Conservation (phyloP, 2,329 filamentous ascomycete species). For the Clonostachys sp. region DNA sequence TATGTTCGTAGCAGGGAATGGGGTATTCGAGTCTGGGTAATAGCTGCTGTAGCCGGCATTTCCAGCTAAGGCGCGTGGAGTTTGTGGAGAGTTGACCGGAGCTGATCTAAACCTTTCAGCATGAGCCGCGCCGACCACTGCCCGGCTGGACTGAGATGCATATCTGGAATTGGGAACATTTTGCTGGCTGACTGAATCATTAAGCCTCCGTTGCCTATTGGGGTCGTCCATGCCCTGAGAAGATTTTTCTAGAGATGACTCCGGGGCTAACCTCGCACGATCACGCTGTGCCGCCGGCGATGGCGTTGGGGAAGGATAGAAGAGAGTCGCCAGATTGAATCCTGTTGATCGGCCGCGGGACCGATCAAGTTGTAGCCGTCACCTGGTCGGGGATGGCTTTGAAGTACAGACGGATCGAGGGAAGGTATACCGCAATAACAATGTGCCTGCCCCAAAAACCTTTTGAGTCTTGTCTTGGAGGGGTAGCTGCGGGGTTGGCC, state of each 20-base stretch:
- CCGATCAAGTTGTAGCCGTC: slow-evolving; percentile 4
- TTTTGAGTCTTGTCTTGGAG: too few species aligned
- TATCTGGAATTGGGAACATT: slow-evolving; percentile 39
- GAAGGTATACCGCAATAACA: background rate
- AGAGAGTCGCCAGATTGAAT: slow-evolving; percentile 57
- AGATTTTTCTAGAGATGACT: slow-evolving; percentile 40
- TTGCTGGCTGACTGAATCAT: slow-evolving; percentile 65
- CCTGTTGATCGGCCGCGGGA: slow-evolving; percentile 22
- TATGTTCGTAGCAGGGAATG: slow-evolving; percentile 53
- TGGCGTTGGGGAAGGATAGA: slow-evolving; percentile 56
- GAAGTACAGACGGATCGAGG: too few species aligned
- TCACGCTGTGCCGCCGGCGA: slow-evolving; percentile 63
- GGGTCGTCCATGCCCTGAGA: slow-evolving; percentile 73
- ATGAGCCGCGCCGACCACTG: slow-evolving; percentile 5
- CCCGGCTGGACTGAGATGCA: slow-evolving; percentile 16
- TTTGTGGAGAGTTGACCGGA: slow-evolving; percentile 42
- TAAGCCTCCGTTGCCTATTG: slow-evolving; percentile 68
- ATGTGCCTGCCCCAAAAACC: background rate
- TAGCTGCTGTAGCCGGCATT: slow-evolving; percentile 54
- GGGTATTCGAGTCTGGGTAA: slow-evolving; percentile 48
- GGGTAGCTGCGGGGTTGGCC: too few species aligned
- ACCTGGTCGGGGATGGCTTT: too few species aligned
- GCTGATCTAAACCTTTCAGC: slow-evolving; percentile 41
- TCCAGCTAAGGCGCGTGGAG: slow-evolving; percentile 41
- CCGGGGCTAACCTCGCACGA: slow-evolving; percentile 51